phyloP scores from a whole-genome alignment of 2,329 filamentous ascomycete genomes.

The Aspergillus fructus region DNA sequence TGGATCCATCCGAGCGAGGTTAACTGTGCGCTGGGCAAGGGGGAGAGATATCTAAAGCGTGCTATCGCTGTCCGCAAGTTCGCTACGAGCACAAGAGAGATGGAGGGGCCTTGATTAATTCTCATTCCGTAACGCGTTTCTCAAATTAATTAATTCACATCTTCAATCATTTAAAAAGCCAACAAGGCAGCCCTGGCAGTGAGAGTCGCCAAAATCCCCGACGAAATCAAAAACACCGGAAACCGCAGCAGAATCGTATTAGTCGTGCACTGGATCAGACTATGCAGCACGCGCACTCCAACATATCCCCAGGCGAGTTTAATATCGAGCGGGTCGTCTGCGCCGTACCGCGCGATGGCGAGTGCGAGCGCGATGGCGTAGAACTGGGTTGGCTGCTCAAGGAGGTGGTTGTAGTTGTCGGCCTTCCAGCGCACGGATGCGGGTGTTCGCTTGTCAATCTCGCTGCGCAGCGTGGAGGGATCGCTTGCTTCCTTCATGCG shows the following conservation, averaged over 20 bases:
- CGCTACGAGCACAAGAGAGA: conserved; percentile 1
- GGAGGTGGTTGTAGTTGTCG: conserved; percentile 47
- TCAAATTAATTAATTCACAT: not conserved
- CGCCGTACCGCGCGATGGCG: conserved; percentile 24
- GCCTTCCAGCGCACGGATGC: conserved; percentile 34
- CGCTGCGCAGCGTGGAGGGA: conserved; percentile 20
- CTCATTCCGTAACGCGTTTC: too few relatives aligned
- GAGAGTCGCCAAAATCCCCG: conserved; percentile 31
- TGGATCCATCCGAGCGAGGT: conserved; percentile 27
- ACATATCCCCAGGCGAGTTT: conserved; percentile 46
- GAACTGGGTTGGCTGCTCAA: conserved; percentile 48
- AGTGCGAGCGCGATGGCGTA: conserved; percentile 42
- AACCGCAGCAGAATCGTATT: conserved; percentile 41
- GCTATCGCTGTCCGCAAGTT: conserved; percentile 16
- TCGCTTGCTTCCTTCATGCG: conserved; percentile 21
- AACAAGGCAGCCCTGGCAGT: conserved; percentile 21
- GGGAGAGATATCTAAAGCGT: conserved; percentile 7
- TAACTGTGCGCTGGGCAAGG: conserved; percentile 20
- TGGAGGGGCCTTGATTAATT: not conserved
- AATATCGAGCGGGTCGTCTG: conserved; percentile 24
- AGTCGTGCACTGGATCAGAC: conserved; percentile 37
- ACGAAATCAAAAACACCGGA: conserved; percentile 31
- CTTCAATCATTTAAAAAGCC: conserved; percentile 3
- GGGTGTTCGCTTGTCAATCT: conserved; percentile 29
- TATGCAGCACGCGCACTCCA: conserved; percentile 40